Conservation (phyloP, 208 protist species). For the Trypanosoma avium region DNA sequence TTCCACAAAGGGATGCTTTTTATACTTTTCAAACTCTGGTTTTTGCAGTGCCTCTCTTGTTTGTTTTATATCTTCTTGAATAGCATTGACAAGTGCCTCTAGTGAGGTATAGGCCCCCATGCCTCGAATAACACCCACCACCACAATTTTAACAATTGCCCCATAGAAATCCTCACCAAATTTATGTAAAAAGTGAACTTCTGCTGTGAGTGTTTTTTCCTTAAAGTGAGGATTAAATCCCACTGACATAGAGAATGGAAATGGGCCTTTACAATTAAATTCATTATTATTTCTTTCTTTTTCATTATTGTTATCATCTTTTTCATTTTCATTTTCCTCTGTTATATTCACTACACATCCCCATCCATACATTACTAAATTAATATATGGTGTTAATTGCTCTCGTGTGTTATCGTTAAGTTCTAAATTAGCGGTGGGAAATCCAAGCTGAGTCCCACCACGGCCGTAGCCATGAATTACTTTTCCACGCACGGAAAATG, state of each 20-base stretch:
- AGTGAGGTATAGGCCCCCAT: constrained; percentile 75
- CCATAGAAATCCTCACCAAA: constrained; percentile 90
- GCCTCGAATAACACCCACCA: constrained; percentile 56
- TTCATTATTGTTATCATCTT: not conserved
- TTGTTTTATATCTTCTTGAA: constrained; percentile 57
- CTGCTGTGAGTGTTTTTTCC: constrained; percentile 67
- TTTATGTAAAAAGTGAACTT: constrained; percentile 88
- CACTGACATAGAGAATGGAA: constrained; percentile 85
- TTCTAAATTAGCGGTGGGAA: constrained; percentile 86
- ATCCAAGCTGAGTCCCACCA: constrained; percentile 85
- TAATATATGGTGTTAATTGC: constrained; percentile 51
- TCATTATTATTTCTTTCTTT: not conserved
- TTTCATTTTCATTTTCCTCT: not conserved
- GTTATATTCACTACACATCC: constrained; percentile 54
- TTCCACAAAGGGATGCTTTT: constrained; percentile 42
- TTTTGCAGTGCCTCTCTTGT: constrained; percentile 37
- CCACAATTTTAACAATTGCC: constrained; percentile 64
- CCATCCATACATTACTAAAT: constrained; percentile 83
- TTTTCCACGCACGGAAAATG: constrained; percentile 66
- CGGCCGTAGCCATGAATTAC: constrained; percentile 87
- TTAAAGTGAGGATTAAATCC: constrained; percentile 91
- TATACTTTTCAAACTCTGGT: constrained; percentile 22
- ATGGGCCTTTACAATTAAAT: constrained; percentile 33
- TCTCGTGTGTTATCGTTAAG: constrained; percentile 41
- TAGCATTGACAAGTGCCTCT: constrained; percentile 76